Percentiles rank a stretch among this genome's conserved stretches.
These are phyloP conservation scores for Erysiphe pulchra DNA, from an alignment of 2,329 filamentous ascomycete species.

Conservation along the genomic window DNA sequence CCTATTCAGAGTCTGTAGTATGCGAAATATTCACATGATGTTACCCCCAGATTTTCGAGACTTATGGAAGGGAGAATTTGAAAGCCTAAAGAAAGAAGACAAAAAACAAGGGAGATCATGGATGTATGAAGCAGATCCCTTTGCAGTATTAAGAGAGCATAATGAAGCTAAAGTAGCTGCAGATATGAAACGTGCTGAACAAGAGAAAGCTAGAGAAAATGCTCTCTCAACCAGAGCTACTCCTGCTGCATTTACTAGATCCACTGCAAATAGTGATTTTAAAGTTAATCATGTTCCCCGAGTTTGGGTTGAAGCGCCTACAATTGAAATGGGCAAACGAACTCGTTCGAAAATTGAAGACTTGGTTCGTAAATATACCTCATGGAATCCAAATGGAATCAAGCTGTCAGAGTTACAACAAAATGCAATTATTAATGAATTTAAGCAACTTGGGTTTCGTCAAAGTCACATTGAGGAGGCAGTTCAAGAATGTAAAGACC, in stretches of 20 bases:
- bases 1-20: conserved; percentile 75
- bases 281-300: conserved; percentile 17
- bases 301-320: conserved; percentile 63
- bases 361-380: conserved; percentile 48
- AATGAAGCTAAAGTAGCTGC: conserved; percentile 51
- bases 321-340: conserved; percentile 75
- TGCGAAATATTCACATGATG: conserved; percentile 89
- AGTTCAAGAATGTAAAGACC: conserved; percentile 62
- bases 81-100: conserved; percentile 57
- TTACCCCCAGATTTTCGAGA: conserved; percentile 73
- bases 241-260: conserved; percentile 18
- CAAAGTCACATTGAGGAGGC: conserved; percentile 75
- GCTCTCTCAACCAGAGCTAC: conserved; percentile 13
- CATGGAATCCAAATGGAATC: conserved; percentile 69
- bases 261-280: conserved; percentile 24
- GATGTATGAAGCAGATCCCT: conserved; percentile 93
- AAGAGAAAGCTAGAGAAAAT: conserved; percentile 40
- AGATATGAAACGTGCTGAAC: conserved; percentile 57
- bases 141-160: conserved; percentile 52
- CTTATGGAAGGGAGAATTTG: conserved; percentile 75
- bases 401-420: conserved; percentile 32
- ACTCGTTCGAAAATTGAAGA: conserved; percentile 58
- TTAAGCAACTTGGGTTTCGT: conserved; percentile 64
- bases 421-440: conserved; percentile 39
- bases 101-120: conserved; percentile 54